Conservation (phyloP, 2,329 filamentous ascomycete genomes). For the Arthroderma sp. region DNA sequence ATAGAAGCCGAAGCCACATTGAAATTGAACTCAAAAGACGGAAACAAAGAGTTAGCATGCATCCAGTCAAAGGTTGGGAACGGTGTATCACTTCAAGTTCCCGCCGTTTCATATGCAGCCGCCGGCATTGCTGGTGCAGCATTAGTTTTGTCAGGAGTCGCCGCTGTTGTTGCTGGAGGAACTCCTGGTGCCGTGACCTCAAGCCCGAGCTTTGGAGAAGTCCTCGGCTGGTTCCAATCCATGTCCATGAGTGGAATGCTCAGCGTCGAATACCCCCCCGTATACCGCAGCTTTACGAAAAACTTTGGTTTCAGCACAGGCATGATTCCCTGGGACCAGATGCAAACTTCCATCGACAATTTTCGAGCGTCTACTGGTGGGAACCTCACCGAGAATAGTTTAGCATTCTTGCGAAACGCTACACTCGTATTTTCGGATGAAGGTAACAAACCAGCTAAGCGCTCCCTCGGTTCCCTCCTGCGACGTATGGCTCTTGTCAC, state of each 20-base stretch:
- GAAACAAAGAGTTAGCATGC: constrained; percentile 58
- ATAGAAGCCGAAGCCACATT: constrained; percentile 76
- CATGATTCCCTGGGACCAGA: constrained; percentile 64
- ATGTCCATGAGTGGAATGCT: constrained; percentile 96
- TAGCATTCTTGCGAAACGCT: constrained; percentile 58
- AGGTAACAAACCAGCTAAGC: constrained; percentile 41
- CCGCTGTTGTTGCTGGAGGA: constrained; percentile 51
- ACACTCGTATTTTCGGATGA: constrained; percentile 59
- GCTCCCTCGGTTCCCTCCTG: constrained; percentile 36
- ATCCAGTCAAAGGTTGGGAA: constrained; percentile 72
- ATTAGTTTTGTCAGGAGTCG: constrained; percentile 56
- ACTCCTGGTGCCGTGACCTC: constrained; percentile 49
- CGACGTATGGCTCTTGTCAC: constrained; percentile 41
- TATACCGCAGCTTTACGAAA: constrained; percentile 79
- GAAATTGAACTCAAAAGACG: constrained; percentile 51
- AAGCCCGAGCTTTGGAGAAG: constrained; percentile 74
- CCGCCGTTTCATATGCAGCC: constrained; percentile 70
- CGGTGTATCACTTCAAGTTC: constrained; percentile 64
- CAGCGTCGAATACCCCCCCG: constrained; percentile 70
- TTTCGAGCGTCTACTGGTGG: constrained; percentile 74
- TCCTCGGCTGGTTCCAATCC: constrained; percentile 81
- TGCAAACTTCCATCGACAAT: constrained; percentile 71
- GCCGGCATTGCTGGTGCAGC: constrained; percentile 78
- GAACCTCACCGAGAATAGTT: constrained; percentile 68
- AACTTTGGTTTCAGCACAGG: constrained; percentile 91